These are phyloP conservation scores for Hippophae tibetana DNA, from an alignment of 306 rosid species.

Conservation along the genomic window DNA sequence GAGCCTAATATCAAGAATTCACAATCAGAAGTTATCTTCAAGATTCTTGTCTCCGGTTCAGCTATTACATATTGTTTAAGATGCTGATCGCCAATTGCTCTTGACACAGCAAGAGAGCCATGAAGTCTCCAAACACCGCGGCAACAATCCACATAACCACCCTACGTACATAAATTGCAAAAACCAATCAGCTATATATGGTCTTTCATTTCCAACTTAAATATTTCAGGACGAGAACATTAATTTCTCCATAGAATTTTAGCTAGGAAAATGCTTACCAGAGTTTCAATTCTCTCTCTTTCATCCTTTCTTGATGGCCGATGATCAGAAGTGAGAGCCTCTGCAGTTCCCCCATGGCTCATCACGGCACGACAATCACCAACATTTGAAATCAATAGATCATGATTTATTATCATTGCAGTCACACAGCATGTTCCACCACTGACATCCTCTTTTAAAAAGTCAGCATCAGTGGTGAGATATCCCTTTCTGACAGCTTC, in stretches of 20 bases:
- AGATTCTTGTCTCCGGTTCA: conserved; percentile 37
- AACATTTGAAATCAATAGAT: conserved; percentile 37
- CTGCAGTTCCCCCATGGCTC: conserved; percentile 39
- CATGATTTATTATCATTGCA: conserved; percentile 27
- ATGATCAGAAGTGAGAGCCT: conserved; percentile 44
- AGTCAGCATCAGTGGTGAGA: conserved; percentile 27
- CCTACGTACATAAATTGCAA: conserved; percentile 18
- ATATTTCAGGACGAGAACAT: not conserved
- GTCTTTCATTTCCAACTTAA: not conserved
- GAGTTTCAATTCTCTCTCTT: conserved; percentile 27
- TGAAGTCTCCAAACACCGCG: conserved; percentile 43
- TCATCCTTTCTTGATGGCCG: conserved; percentile 32
- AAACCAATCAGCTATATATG: not conserved
- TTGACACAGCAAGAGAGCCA: conserved; percentile 45
- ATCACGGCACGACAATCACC: conserved; percentile 55
- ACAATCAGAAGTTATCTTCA: conserved; percentile 25
- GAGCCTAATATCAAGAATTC: conserved; percentile 48
- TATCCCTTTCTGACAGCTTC: conserved; percentile 39
- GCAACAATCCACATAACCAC: conserved; percentile 41
- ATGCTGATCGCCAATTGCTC: conserved; percentile 39
- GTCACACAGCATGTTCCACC: conserved; percentile 45
- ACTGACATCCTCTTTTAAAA: conserved; percentile 18
- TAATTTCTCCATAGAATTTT: not conserved
- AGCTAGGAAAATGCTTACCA: conserved; percentile 19
- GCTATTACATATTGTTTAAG: conserved; percentile 46